Evolutionary conservation across 306 rosid species (phyloP), one percentile per base, ranked within the genome.

Genomic region (Pterocarpus santalinus): DNA sequence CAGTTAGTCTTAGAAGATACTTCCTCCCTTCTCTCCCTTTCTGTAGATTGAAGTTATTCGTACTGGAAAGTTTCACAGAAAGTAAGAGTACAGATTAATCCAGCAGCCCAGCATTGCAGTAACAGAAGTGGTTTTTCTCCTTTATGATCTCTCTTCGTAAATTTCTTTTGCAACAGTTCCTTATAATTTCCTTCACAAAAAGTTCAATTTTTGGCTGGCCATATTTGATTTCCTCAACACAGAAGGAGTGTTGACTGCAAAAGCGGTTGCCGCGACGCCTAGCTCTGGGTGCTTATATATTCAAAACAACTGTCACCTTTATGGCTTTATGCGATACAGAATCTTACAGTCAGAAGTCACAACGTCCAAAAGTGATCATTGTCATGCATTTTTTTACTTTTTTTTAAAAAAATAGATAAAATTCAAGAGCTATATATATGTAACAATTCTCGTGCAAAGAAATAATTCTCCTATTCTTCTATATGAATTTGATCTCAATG

Each of bases 401-500:
- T n/a, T n/a, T n/a, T n/a, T n/a, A n/a, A n/a, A n/a, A n/a, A n/a
- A n/a, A n/a, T n/a, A 55, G n/a, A 83, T 7, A 28, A 2, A 28
- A 57, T 16, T 8, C 71, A 30, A 16, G 16, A 81, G 28, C 13
- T 44, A 22, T 69, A 52, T 55, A 57, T 78, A 8, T 79, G 35
- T 17, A 11, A 55, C 12, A 33, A 52, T 17, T 39, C 69, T 53
- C 9, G 61, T 41, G 55, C 66, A 61, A n/a, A 64, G 22, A 56
- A 56, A 52, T 12, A 13, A 69, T 51, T 16, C 7, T 73, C 41
- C 63, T 77, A 65, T 78, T 33, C 58, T 16, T 58, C 43, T 56
- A 35, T 79, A 65, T 51, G 49, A 69, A 43, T 62, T 36, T 80
- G 55, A 76, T 67, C 52, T 78, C 68, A 56, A 68, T 43, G 81